Base-by-base conservation (phyloP, 148 eudicot genomes). In the Chenopodium album region DNA sequence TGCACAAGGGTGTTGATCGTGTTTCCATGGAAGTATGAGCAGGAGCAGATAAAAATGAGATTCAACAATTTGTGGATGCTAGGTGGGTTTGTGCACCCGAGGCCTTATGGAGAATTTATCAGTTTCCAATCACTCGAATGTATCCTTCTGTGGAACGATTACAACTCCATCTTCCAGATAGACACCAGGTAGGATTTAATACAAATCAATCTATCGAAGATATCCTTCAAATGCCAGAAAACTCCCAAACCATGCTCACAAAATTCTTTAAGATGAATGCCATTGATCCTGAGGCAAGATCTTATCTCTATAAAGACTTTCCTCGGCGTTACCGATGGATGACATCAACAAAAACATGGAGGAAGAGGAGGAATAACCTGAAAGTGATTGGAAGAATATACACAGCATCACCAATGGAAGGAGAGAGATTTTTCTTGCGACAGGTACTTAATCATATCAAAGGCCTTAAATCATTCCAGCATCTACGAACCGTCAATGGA, bases 181-280 rank as follows among this genome's bases (percentile, higher is more conserved):
- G 62, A 28, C 56, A 63, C 1, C 32, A 77, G n/a, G 44, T 63
- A 4, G 1, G 70, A n/a, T 77, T 56, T 23, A 48, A n/a, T 13
- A 77, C 32, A 4, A 77, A 77, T 41, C 70, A 77, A 12, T 34
- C 71, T 2, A 16, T 77, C 63, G 9, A 28, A 48, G 41, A 52
- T 12, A 75, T 52, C 4, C 37, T 77, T n/a, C 23, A 41, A 4
- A 6, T 5, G 8, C 69, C 34, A 22, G 1, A 6, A 10, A 76
- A 76, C 44, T 76, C 70, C 7, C 68, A 13, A 7, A 76, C 68
- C 34, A 76, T 76, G 78, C 64, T 76, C 12, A 76, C 50, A 19
- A 0, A 76, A 22, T 19, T 76, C 23, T 76, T 76, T 34, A 32
- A 37, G 20, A 60, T 76, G 78, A 76, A 76, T 76, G 28, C 9